These are phyloP conservation scores for Fallopia convolvulus DNA, from an alignment of 148 eudicot species.

Conservation along the genomic window DNA sequence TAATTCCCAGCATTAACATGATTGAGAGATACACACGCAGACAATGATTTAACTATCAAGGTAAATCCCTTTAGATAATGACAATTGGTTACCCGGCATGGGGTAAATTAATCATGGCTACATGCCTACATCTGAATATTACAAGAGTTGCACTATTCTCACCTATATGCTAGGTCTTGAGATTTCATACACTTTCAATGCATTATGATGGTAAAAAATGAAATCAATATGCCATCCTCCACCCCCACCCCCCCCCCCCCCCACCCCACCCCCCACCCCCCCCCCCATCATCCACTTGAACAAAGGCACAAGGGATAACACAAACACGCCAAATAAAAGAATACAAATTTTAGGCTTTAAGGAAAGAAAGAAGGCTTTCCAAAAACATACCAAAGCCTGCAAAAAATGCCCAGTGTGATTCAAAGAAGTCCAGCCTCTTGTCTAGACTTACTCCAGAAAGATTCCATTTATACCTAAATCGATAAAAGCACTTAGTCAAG, in stretches of 20 bases:
- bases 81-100: neutral
- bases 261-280: too few species aligned
- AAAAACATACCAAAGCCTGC: slow-evolving; percentile 80
- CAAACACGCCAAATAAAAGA: neutral
- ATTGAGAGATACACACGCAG: neutral
- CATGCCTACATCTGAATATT: neutral
- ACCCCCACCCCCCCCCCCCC: too few species aligned
- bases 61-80: neutral
- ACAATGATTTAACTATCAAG: neutral
- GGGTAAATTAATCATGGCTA: neutral
- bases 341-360: neutral
- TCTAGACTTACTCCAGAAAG: slow-evolving; percentile 77
- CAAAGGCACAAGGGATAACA: neutral
- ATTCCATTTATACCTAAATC: slow-evolving; percentile 91
- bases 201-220: neutral
- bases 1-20: neutral
- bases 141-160: neutral
- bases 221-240: neutral
- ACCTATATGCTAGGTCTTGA: neutral
- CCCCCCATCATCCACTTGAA: neutral
- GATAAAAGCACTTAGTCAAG: neutral
- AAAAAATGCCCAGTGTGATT: slow-evolving; percentile 96
- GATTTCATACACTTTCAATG: neutral
- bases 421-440: slow-evolving; percentile 87
- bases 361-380: slow-evolving; percentile 7